Evolutionary conservation across 495 filamentous ascomycete species (phyloP).

Genomic region (Margaritispora aquatica): DNA sequence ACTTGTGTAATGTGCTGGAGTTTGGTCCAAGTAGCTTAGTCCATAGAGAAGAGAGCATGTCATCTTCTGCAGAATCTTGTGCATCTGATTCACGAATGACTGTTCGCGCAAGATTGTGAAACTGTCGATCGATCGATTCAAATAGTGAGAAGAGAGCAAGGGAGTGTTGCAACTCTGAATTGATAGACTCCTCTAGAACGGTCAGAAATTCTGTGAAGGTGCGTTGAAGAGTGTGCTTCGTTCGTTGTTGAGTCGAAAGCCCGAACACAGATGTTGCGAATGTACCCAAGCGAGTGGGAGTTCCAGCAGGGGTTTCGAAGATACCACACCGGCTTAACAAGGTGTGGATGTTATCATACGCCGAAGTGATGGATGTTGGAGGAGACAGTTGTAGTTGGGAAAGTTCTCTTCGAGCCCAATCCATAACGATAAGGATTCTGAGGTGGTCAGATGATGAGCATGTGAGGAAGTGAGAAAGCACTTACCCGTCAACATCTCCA

Average conservation of each 20-base stretch:
- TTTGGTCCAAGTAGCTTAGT: slow-evolving; percentile 72
- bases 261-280: slow-evolving; percentile 68
- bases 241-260: slow-evolving; percentile 69
- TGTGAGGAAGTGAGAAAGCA: background rate
- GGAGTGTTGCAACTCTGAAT: slow-evolving; percentile 70
- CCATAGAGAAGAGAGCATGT: slow-evolving; percentile 81
- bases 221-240: slow-evolving; percentile 69
- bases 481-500: slow-evolving; percentile 74
- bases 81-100: slow-evolving; percentile 74
- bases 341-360: slow-evolving; percentile 72
- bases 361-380: slow-evolving; percentile 52
- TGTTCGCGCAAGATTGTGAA: slow-evolving; percentile 79
- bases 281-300: slow-evolving; percentile 59
- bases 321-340: slow-evolving; percentile 61
- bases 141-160: slow-evolving; percentile 75
- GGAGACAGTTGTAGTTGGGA: slow-evolving; percentile 41
- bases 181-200: slow-evolving; percentile 85
- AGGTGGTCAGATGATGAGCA: slow-evolving; percentile 11
- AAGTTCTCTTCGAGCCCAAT: slow-evolving; percentile 85
- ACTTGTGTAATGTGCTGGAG: slow-evolving; percentile 67
- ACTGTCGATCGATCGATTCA: slow-evolving; percentile 80
- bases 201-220: slow-evolving; percentile 83
- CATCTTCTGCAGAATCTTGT: slow-evolving; percentile 71
- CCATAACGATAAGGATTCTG: slow-evolving; percentile 85
- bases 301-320: slow-evolving; percentile 55